These are phyloP conservation scores for Mesembryanthemum crystallinum DNA, from an alignment of 148 eudicot species.

Conservation along the genomic window DNA sequence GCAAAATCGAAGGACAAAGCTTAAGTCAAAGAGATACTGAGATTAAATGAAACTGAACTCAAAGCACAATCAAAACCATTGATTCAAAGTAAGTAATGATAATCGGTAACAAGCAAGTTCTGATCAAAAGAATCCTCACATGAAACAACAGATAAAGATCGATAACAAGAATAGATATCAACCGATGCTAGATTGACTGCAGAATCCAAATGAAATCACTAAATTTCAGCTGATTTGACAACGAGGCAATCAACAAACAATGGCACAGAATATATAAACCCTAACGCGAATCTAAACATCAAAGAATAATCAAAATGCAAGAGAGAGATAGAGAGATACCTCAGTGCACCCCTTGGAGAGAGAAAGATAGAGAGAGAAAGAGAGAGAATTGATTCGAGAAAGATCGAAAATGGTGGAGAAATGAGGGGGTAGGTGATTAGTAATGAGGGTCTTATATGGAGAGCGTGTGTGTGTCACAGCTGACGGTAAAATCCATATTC, in stretches of 20 bases:
- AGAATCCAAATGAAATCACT: not conserved
- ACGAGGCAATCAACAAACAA: too few species aligned
- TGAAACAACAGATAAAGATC: not conserved
- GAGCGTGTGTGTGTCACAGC: not conserved
- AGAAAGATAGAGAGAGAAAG: slow-evolving; percentile 10
- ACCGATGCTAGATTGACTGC: not conserved
- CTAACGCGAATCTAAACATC: not conserved
- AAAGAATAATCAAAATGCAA: not conserved
- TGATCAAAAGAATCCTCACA: not conserved
- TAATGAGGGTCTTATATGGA: not conserved
- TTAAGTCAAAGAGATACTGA: not conserved
- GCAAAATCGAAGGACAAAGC: not conserved
- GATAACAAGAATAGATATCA: not conserved
- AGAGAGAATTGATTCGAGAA: slow-evolving; percentile 9
- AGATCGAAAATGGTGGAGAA: slow-evolving; percentile 7
- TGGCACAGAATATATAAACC: not conserved
- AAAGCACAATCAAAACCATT: not conserved
- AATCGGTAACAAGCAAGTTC: not conserved
- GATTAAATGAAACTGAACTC: not conserved
- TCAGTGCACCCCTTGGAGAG: slow-evolving; percentile 29
- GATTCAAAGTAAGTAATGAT: not conserved
- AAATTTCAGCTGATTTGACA: not conserved
- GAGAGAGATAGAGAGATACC: slow-evolving; percentile 16
- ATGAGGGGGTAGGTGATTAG: not conserved
- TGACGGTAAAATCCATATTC: not conserved